Percentiles rank a stretch among this genome's conserved stretches.
These are phyloP conservation scores for Priceomyces medius DNA, from an alignment of 805 yeast genomes.

Conservation along the genomic window DNA sequence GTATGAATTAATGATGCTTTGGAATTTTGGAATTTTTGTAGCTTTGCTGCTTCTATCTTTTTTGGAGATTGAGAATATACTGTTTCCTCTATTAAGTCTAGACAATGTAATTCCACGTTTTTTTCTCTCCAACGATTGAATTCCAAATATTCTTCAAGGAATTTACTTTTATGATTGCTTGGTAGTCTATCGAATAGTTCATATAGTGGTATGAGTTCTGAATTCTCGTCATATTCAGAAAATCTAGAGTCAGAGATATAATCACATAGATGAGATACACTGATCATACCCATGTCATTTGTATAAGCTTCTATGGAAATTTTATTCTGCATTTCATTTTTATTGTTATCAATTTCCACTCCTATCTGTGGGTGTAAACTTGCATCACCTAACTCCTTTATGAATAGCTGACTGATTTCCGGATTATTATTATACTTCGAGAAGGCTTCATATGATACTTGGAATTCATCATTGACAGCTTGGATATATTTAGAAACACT, in stretches of 20 bases:
- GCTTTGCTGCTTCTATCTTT: neutral
- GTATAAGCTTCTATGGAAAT: slow-evolving; percentile 6
- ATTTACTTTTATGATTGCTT: slow-evolving; percentile 11
- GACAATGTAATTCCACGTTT: slow-evolving; percentile 25
- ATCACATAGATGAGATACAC: slow-evolving; percentile 19
- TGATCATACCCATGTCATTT: slow-evolving; percentile 19
- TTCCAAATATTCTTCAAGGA: slow-evolving; percentile 23
- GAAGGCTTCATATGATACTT: neutral
- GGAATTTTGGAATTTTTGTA: slow-evolving; percentile 8
- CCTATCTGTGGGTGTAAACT: too few relatives aligned
- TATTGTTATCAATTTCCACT: too few relatives aligned
- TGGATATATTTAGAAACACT: slow-evolving; percentile 5
- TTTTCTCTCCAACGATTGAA: slow-evolving; percentile 26
- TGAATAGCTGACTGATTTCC: too few relatives aligned
- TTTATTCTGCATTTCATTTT: too few relatives aligned
- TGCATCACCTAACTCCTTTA: too few relatives aligned
- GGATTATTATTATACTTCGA: too few relatives aligned
- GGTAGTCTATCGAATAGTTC: slow-evolving; percentile 21
- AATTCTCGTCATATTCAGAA: slow-evolving; percentile 7
- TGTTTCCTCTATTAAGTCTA: slow-evolving; percentile 15
- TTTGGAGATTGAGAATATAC: slow-evolving; percentile 1
- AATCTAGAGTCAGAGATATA: slow-evolving; percentile 21
- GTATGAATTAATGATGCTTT: slow-evolving; percentile 11
- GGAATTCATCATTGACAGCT: neutral
- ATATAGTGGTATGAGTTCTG: slow-evolving; percentile 11